A percentile compares a stretch with the other conserved stretches of the same genome.
Conservation (phyloP, 371 early-diverging fungal genomes). For the Apophysomyces variabilis region DNA sequence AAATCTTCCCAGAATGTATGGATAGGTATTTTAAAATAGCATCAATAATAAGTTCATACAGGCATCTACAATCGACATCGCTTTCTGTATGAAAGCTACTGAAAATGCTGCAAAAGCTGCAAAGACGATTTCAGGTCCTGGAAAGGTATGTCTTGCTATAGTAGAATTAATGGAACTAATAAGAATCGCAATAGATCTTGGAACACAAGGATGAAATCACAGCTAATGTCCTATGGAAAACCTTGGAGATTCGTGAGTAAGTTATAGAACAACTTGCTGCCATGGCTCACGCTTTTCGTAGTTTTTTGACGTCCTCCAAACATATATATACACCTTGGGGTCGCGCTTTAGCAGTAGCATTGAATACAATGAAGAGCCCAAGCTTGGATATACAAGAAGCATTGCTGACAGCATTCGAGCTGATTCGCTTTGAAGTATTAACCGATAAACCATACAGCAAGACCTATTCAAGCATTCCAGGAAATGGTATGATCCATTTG, state of each 20-base stretch:
- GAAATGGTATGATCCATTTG: slow-evolving; percentile 35
- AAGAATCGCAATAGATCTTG: slow-evolving; percentile 24
- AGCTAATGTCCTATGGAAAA: slow-evolving; percentile 55
- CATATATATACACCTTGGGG: slow-evolving; percentile 58
- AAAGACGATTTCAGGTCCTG: slow-evolving; percentile 40
- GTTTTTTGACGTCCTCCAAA: slow-evolving; percentile 52
- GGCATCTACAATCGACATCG: slow-evolving; percentile 39
- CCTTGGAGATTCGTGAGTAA: slow-evolving; percentile 60
- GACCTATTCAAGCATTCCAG: slow-evolving; percentile 49
- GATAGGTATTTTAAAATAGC: background rate
- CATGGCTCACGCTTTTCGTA: slow-evolving; percentile 15
- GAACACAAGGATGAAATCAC: slow-evolving; percentile 57
- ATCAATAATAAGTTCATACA: slow-evolving; percentile 10
- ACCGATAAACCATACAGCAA: slow-evolving; percentile 57
- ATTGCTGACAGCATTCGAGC: slow-evolving; percentile 62
- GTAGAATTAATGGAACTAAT: no score
- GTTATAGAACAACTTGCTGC: slow-evolving; percentile 6
- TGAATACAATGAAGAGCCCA: slow-evolving; percentile 22
- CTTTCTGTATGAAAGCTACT: slow-evolving; percentile 50
- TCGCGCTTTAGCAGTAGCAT: slow-evolving; percentile 40
- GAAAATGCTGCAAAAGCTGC: slow-evolving; percentile 40
- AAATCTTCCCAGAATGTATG: slow-evolving; percentile 39
- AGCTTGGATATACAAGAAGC: slow-evolving; percentile 52
- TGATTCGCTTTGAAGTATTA: slow-evolving; percentile 62
- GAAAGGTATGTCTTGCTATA: slow-evolving; percentile 20